Base-by-base conservation (phyloP, 2,329 filamentous ascomycete species). In the Madurella fahalii region DNA sequence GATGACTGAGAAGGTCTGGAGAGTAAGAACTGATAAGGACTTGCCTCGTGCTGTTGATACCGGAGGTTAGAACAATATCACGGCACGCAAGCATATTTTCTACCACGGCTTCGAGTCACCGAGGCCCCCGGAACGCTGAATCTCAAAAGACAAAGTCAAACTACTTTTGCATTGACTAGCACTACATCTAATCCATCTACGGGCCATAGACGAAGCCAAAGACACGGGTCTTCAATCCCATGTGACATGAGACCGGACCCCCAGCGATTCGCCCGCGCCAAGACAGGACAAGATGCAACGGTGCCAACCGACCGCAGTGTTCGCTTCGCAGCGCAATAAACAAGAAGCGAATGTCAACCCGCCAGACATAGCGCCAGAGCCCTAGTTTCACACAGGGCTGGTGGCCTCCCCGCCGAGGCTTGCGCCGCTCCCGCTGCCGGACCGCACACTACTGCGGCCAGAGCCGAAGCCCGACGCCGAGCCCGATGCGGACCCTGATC, bases 341-440 rank as follows among this genome's bases (percentile, higher is more conserved):
- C 48, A 32, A 32, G n/a, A n/a, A 15, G 47, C 13, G 39, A 41
- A 18, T 40, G 34, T n/a, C 13, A n/a, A 13, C 39, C n/a, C 37
- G n/a, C 25, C 25, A 25, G 25, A 25, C 25, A 25, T 7, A 25
- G 7, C 4, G 25, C 25, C 25, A 25, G 25, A 25, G 16, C 9
- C 42, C 4, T 43, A 31, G n/a, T 15, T 40, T 54, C 50, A 62
- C 5, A 54, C 44, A 40, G 79, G 81, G 65, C 82, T 84, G 57
- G 72, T 74, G 20, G 79, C 76, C 62, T 82, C 80, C 48, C 73
- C 25, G 7, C 25, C 70, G 37, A 74, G 65, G 63, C 78, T 80
- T n/a, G 72, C 74, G 47, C 77, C 75, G 61, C 77, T 80, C 32
- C 73, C 75, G 58, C 72, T 72, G 55, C 73, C 72, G 45, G 72